phyloP scores from a whole-genome alignment of 805 yeast genomes.

The Myxozyma nipponensis region DNA sequence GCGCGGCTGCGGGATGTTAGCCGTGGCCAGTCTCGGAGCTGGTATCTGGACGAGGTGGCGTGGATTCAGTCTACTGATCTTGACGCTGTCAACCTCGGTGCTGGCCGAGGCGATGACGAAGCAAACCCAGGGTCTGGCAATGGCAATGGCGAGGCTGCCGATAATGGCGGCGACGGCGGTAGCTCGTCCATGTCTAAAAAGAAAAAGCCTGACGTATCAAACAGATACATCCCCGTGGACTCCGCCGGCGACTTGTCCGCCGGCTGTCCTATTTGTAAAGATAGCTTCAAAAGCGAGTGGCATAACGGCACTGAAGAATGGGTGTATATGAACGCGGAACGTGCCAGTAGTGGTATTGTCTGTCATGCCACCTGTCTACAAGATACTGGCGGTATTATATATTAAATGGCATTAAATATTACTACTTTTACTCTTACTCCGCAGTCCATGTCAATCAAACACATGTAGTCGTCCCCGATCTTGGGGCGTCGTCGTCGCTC shows the following conservation, averaged over 20 bases:
- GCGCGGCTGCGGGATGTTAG: conserved; percentile 58
- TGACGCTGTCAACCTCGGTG: conserved; percentile 22
- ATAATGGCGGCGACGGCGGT: conserved; percentile 31
- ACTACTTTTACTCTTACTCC: background rate
- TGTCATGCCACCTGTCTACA: conserved; percentile 66
- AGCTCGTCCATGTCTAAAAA: conserved; percentile 34
- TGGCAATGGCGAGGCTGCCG: conserved; percentile 21
- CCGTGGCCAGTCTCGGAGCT: conserved; percentile 63
- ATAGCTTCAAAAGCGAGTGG: conserved; percentile 58
- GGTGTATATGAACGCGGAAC: conserved; percentile 71
- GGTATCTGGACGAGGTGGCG: conserved; percentile 68
- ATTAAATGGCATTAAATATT: background rate
- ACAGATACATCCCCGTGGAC: conserved; percentile 56
- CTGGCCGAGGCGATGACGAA: conserved; percentile 20
- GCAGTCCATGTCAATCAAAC: background rate
- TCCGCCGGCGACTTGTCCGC: conserved; percentile 52
- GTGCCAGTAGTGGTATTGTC: conserved; percentile 45
- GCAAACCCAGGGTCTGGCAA: conserved; percentile 4
- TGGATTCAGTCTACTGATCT: conserved; percentile 27
- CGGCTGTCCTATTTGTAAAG: conserved; percentile 67
- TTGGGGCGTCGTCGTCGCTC: background rate
- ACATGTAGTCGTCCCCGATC: background rate
- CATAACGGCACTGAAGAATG: conserved; percentile 75
- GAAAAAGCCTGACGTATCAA: conserved; percentile 28
- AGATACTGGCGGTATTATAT: conserved; percentile 46